Conservation (phyloP, 352 stramenopile genomes). For the Phytopythium mirpurense region DNA sequence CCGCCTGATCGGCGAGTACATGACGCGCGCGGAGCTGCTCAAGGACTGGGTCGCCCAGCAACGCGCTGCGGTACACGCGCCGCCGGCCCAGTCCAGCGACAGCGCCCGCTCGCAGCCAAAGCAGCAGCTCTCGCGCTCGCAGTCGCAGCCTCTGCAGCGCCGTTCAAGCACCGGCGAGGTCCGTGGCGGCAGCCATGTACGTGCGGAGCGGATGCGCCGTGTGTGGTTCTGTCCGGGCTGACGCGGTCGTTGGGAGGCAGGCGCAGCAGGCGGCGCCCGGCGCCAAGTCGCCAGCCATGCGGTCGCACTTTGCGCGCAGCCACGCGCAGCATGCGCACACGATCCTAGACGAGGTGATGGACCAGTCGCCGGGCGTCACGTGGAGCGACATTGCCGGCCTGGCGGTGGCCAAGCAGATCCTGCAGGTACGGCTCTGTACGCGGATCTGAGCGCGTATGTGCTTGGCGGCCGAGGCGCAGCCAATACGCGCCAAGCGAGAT, state of each 20-base stretch:
- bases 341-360: slow-evolving; percentile 80
- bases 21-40: slow-evolving; percentile 67
- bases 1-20: slow-evolving; percentile 72
- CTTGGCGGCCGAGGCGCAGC: too few species aligned
- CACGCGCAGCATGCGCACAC: slow-evolving; percentile 63
- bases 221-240: too few species aligned
- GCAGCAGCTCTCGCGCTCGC: background rate
- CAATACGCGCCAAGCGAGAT: too few species aligned
- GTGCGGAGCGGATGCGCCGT: too few species aligned
- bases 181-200: background rate
- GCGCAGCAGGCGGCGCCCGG: background rate
- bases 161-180: background rate
- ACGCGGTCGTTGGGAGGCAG: too few species aligned
- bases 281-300: slow-evolving; percentile 5
- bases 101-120: background rate
- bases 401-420: slow-evolving; percentile 81
- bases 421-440: slow-evolving; percentile 52
- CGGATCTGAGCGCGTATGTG: too few species aligned
- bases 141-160: background rate
- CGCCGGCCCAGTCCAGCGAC: background rate
- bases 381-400: slow-evolving; percentile 85
- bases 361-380: slow-evolving; percentile 67
- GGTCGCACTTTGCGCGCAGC: slow-evolving; percentile 42
- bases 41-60: slow-evolving; percentile 33
- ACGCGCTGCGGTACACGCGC: background rate